Percentiles rank a stretch among this genome's conserved stretches.
These are phyloP conservation scores for Boletus rubescentipes DNA, from an alignment of 768 basidiomycete species.

Conservation along the genomic window DNA sequence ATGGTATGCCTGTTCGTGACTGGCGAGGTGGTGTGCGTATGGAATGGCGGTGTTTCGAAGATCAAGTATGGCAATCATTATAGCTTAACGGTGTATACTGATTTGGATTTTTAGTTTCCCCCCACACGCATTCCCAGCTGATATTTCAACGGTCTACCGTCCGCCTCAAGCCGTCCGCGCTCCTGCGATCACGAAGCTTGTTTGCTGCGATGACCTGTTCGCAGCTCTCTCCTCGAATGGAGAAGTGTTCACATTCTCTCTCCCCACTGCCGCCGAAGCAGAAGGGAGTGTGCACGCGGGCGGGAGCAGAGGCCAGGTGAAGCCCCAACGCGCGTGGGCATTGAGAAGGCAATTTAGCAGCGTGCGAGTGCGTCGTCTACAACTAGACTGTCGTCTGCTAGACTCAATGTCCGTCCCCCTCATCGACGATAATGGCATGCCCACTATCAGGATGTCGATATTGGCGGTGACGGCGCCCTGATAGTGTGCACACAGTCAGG, in stretches of 20 bases:
- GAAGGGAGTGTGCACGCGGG: constrained; percentile 15
- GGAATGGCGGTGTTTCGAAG: constrained; percentile 72
- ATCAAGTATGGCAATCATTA: constrained; percentile 55
- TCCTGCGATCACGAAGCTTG: constrained; percentile 76
- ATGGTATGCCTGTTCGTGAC: constrained; percentile 80
- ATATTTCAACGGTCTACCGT: constrained; percentile 68
- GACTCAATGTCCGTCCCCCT: background rate
- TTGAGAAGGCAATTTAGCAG: constrained; percentile 83
- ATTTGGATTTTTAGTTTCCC: constrained; percentile 56
- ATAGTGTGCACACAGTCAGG: constrained; percentile 94
- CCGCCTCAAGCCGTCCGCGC: constrained; percentile 75
- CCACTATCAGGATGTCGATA: constrained; percentile 69
- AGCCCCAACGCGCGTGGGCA: constrained; percentile 91
- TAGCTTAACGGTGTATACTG: background rate
- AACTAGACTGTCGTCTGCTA: background rate
- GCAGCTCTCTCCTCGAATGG: constrained; percentile 83
- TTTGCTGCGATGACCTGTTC: constrained; percentile 74
- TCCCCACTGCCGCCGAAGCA: constrained; percentile 37
- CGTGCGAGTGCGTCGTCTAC: constrained; percentile 53
- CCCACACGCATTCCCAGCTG: constrained; percentile 69
- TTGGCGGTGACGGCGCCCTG: constrained; percentile 84
- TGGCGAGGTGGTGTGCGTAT: constrained; percentile 80
- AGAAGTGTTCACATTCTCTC: constrained; percentile 85
- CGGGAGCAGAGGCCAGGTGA: constrained; percentile 38
- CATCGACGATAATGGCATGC: background rate